Base-by-base conservation (phyloP, 164 flowering plant species). In the Kingdonia uniflora region DNA sequence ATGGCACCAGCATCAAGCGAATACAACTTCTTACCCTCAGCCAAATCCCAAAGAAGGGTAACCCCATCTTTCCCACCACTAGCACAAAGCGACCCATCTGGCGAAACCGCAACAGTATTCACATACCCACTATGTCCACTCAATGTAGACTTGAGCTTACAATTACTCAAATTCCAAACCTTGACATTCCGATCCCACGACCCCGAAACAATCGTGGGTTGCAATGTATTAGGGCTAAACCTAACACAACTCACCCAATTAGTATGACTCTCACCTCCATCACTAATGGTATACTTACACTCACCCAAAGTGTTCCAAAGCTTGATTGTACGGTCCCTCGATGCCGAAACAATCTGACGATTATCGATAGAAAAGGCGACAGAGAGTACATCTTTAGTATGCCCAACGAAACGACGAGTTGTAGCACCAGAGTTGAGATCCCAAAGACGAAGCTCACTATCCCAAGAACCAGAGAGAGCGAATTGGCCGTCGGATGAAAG, bases 401-500 rank as follows among this genome's bases (percentile, higher is more conserved):
- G 97, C 2, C 95, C 95, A 8, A 77, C 82, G 65, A 85, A 84
- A 14, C 97, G 74, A 24, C 89, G 77, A 21, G 95, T 77, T 51
- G 90, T 73, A 26, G 51, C 52, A 11, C 97, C 97, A 52, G 82
- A 56, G 42, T 71, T 59, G 23, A 88, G 68, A 54, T 85, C 92
- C 97, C 95, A 89, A 56, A 89, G 84, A 13, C 90, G 81, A 60
- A 88, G 86, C 70, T 84, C 96, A 13, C 77, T 75, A 68, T 88
- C 96, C 94, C 96, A 87, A 54, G 83, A 74, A 17, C 94, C 94
- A 52, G 92, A 87, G 50, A 87, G 82, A 0, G 96, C 96, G 64
- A 87, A 87, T 72, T 80, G 87, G 25, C 94, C 85, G 62, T 84
- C 96, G 56, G 94, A 87, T 1, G 96, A 87, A 52, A 87, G 83